Evolutionary conservation across 495 filamentous ascomycete genomes (phyloP).

Genomic region (Parmelia sp.): DNA sequence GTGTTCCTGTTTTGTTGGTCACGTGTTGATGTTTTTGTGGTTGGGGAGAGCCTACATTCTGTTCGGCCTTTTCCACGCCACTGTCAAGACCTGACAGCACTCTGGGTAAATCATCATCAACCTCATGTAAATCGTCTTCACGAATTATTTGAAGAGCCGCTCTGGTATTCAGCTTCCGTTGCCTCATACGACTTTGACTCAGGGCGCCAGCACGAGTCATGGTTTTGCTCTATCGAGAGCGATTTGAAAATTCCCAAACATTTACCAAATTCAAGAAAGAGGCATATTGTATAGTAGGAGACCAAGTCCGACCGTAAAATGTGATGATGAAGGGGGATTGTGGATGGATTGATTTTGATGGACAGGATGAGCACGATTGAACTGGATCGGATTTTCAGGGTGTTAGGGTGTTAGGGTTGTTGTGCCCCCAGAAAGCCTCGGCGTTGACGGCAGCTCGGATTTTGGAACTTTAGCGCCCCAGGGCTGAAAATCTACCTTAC

Average conservation of each 20-base stretch:
- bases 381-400: background rate
- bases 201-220: constrained; percentile 6
- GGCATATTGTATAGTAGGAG: background rate
- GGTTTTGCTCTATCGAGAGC: background rate
- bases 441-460: background rate
- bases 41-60: background rate
- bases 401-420: background rate
- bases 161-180: constrained; percentile 4
- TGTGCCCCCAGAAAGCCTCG: background rate
- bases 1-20: constrained; percentile 58
- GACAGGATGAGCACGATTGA: background rate
- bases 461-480: background rate
- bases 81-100: constrained; percentile 7
- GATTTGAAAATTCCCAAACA: background rate
- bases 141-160: constrained; percentile 1
- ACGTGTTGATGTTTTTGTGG: constrained; percentile 22
- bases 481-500: too few relatives aligned
- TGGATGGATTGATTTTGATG: constrained; percentile 1
- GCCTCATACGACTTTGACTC: constrained; percentile 4
- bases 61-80: constrained; percentile 7
- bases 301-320: constrained; percentile 6
- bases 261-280: background rate
- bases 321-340: background rate
- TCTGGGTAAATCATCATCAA: constrained; percentile 5
- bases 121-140: constrained; percentile 4